Conservation (phyloP, 1,284 basidiomycete species). For the Fistulina hepatica region DNA sequence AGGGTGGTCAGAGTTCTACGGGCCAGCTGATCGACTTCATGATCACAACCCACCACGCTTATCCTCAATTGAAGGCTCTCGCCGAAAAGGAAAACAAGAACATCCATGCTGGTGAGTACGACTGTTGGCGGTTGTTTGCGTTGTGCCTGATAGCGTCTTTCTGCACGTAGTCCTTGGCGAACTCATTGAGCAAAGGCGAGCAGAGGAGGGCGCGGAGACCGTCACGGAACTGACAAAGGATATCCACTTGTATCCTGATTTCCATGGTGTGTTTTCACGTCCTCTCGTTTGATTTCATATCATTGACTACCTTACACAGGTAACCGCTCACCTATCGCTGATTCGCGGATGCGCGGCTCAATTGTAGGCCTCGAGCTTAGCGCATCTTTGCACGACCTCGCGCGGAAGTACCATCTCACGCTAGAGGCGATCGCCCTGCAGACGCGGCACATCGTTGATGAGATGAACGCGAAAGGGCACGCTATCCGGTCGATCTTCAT, state of each 20-base stretch:
- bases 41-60: conserved; percentile 86
- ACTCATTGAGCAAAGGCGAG: conserved; percentile 45
- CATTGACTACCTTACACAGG: conserved; percentile 33
- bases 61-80: conserved; percentile 52
- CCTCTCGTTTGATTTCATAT: background rate
- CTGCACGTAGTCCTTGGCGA: conserved; percentile 68
- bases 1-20: conserved; percentile 96
- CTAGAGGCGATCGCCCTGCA: conserved; percentile 94
- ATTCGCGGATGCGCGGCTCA: conserved; percentile 86
- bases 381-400: conserved; percentile 69
- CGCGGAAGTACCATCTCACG: conserved; percentile 84
- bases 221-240: conserved; percentile 82
- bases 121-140: background rate
- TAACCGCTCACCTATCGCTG: conserved; percentile 93
- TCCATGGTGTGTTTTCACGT: conserved; percentile 50
- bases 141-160: conserved; percentile 22
- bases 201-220: conserved; percentile 47
- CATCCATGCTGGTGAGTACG: conserved; percentile 42
- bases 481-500: conserved; percentile 82
- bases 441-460: conserved; percentile 89
- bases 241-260: conserved; percentile 90
- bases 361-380: conserved; percentile 82
- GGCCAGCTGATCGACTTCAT: conserved; percentile 98
- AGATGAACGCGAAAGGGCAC: conserved; percentile 85
- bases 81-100: conserved; percentile 43